phyloP scores from a whole-genome alignment of 2,329 filamentous ascomycete genomes.

The Acrodontium crateriforme region DNA sequence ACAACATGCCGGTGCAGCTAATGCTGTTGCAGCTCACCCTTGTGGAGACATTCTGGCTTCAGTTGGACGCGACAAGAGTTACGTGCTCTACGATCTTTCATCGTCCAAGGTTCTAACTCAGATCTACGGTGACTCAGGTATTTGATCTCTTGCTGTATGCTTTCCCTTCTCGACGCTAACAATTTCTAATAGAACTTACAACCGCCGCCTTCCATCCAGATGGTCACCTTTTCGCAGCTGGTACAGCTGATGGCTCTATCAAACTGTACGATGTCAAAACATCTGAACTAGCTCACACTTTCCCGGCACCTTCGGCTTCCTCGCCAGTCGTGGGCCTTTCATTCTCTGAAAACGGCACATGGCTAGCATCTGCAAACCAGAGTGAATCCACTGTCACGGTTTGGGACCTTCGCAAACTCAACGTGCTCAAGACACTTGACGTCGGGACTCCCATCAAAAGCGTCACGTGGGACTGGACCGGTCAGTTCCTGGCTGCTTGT shows the following conservation, averaged over 20 bases:
- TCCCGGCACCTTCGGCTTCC: slow-evolving; percentile 37
- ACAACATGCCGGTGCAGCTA: slow-evolving; percentile 74
- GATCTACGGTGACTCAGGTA: slow-evolving; percentile 67
- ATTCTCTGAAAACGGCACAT: slow-evolving; percentile 95
- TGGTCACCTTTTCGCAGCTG: slow-evolving; percentile 82
- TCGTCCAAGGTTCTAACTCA: slow-evolving; percentile 57
- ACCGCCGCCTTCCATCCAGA: slow-evolving; percentile 85
- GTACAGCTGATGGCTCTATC: slow-evolving; percentile 65
- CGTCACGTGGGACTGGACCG: slow-evolving; percentile 85
- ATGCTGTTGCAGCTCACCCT: slow-evolving; percentile 66
- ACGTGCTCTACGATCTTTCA: slow-evolving; percentile 72
- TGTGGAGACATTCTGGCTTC: slow-evolving; percentile 73
- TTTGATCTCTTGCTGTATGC: slow-evolving; percentile 30
- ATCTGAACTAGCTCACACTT: slow-evolving; percentile 62
- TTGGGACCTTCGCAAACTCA: slow-evolving; percentile 82
- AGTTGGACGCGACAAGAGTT: slow-evolving; percentile 81
- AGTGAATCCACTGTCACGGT: slow-evolving; percentile 67
- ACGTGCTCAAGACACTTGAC: slow-evolving; percentile 71
- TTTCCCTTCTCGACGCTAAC: slow-evolving; percentile 9
- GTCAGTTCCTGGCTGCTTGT: slow-evolving; percentile 75
- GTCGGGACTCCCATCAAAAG: slow-evolving; percentile 64
- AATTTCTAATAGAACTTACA: slow-evolving; percentile 45
- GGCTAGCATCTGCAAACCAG: slow-evolving; percentile 73
- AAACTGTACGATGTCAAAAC: slow-evolving; percentile 81
- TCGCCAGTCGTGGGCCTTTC: slow-evolving; percentile 56